Evolutionary conservation across 805 yeast genomes (phyloP).

Genomic region (Starmera dryadoides): DNA sequence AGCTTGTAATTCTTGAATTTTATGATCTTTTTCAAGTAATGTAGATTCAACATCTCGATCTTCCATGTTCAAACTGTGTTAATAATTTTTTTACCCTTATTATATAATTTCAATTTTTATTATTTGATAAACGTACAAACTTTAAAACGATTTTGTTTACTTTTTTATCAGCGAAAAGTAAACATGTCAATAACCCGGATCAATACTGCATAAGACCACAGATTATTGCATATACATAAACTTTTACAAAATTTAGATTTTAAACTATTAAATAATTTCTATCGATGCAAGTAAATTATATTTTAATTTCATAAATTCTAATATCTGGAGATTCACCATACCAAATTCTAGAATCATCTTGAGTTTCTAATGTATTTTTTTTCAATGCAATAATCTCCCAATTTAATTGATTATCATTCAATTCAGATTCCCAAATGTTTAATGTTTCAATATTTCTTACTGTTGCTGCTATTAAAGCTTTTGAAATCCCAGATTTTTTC

Average conservation of each 20-base stretch:
- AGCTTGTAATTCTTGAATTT: neutral
- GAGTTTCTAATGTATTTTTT: neutral
- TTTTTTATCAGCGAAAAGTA: too few species aligned
- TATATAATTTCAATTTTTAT: too few species aligned
- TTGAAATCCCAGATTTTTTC: conserved; percentile 7
- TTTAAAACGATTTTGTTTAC: too few species aligned
- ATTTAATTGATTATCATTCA: conserved; percentile 16
- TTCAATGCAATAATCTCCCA: conserved; percentile 9
- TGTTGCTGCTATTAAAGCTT: conserved; percentile 63
- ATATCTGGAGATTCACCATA: neutral
- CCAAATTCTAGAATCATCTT: neutral
- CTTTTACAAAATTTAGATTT: too few species aligned
- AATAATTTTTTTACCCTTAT: too few species aligned
- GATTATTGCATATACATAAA: too few species aligned
- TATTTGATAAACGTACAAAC: too few species aligned
- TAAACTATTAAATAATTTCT: too few species aligned
- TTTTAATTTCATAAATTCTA: neutral
- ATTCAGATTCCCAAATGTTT: conserved; percentile 30
- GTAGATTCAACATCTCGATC: too few species aligned
- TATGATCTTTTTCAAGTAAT: neutral
- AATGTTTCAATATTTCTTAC: conserved; percentile 55
- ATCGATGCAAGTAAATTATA: neutral
- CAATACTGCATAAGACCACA: too few species aligned
- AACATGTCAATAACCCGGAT: too few species aligned
- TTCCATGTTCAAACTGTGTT: too few species aligned